Evolutionary conservation across 2,329 filamentous ascomycete genomes (phyloP).

Genomic region (Talaromyces sp.): DNA sequence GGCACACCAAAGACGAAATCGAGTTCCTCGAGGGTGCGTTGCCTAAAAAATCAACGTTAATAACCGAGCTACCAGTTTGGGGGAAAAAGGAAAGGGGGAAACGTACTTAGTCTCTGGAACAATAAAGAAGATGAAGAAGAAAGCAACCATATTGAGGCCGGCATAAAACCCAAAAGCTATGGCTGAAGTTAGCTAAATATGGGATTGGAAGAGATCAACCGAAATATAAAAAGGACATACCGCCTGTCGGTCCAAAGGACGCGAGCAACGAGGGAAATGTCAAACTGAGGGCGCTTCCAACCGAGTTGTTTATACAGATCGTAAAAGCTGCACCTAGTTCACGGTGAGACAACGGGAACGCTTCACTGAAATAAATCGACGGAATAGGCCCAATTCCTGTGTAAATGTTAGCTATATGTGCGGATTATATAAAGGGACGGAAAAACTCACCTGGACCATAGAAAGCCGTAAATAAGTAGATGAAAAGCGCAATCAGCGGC

Average conservation of each 20-base stretch:
- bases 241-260: conserved; percentile 43
- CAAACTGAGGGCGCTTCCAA: conserved; percentile 39
- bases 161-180: conserved; percentile 47
- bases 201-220: not conserved
- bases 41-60: conserved; percentile 11
- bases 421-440: not conserved
- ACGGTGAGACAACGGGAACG: conserved; percentile 53
- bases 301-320: conserved; percentile 35
- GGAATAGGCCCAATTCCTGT: conserved; percentile 42
- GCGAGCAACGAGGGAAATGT: conserved; percentile 41
- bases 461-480: conserved; percentile 62
- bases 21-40: conserved; percentile 51
- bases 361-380: conserved; percentile 51
- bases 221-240: conserved; percentile 35
- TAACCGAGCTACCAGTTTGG: not conserved
- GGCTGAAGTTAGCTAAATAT: not conserved
- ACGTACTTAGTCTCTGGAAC: conserved; percentile 47
- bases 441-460: conserved; percentile 58
- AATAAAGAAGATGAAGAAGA: conserved; percentile 56
- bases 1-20: conserved; percentile 51
- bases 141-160: conserved; percentile 52
- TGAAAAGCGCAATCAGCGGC: conserved; percentile 56
- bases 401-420: not conserved
- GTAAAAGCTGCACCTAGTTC: conserved; percentile 41
- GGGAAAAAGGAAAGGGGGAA: not conserved